A percentile compares a stretch with the other conserved stretches of the same genome.
Conservation (phyloP, 768 basidiomycete species). For the Leccinum broughii region DNA sequence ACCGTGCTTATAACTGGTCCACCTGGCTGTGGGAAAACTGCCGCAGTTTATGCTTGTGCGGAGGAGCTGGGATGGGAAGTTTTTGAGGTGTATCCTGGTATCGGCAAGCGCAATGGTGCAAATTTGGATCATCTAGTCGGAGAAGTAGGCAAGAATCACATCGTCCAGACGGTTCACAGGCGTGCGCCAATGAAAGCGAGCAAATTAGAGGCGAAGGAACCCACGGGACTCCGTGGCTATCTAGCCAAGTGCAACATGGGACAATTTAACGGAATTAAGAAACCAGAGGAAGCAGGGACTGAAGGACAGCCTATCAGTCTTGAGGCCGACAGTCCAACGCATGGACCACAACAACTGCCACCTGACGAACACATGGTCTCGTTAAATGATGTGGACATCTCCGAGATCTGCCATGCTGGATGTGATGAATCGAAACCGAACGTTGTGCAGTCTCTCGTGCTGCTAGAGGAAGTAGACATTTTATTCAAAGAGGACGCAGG, state of each 20-base stretch:
- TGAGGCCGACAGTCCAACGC: slow-evolving; percentile 14
- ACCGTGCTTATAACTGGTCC: slow-evolving; percentile 86
- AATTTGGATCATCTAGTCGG: slow-evolving; percentile 82
- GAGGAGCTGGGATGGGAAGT: slow-evolving; percentile 94
- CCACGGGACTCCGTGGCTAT: slow-evolving; percentile 17
- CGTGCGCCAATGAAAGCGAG: slow-evolving; percentile 7
- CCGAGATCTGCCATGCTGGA: slow-evolving; percentile 3
- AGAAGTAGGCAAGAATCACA: slow-evolving; percentile 92
- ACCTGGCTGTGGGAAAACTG: slow-evolving; percentile 85
- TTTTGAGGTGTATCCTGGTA: slow-evolving; percentile 95
- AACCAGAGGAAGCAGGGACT: slow-evolving; percentile 15
- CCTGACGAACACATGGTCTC: slow-evolving; percentile 4
- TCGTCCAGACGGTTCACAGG: slow-evolving; percentile 47
- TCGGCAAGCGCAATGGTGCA: slow-evolving; percentile 82
- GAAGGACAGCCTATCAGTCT: slow-evolving; percentile 23
- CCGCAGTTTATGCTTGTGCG: slow-evolving; percentile 91
- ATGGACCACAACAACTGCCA: slow-evolving; percentile 3
- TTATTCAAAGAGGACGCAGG: slow-evolving; percentile 83
- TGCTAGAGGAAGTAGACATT: slow-evolving; percentile 95
- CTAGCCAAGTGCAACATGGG: slow-evolving; percentile 15
- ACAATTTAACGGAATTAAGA: not conserved
- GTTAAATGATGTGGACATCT: slow-evolving; percentile 3
- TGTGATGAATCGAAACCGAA: slow-evolving; percentile 22
- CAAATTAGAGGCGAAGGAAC: slow-evolving; percentile 9
- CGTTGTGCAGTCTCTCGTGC: slow-evolving; percentile 81